Base-by-base conservation (phyloP, 1,284 basidiomycete species). In the Fomitopsis schrenkii region DNA sequence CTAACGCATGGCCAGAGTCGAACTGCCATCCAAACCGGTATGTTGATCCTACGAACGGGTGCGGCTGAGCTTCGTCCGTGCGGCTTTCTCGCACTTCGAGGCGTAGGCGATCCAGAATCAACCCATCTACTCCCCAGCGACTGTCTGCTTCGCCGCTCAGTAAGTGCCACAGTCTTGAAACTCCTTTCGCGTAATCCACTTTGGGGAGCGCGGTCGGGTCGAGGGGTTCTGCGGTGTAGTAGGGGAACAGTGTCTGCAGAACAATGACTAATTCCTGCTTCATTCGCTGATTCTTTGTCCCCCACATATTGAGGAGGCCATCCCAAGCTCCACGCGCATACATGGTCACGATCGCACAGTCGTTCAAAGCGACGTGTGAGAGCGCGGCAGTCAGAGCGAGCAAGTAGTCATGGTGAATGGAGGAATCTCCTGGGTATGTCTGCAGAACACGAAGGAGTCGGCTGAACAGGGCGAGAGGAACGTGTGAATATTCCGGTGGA, bases 21-120 rank as follows among this genome's bases (percentile, higher is more conserved):
- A 98, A 94, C 64, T 85, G 83, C 76, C 81, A 84, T 3, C 92
- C 93, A 48, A 87, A 81, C 46, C 83, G 77, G 70, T 94, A 92
- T 1, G 88, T 90, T 22, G 71, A 76, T 0, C 84, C 81, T 26
- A 81, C 73, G 65, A 93, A 92, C 17, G 86, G 77, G 12, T 70
- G 66, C 42, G 70, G 61, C 14, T 67, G 64, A 12, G 55, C 44
- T n/a, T 68, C 67, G 35, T 62, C 62, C 5, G 65, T 62, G 8
- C 63, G 63, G 46, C 55, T 44, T 52, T 66, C 64, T 17, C 67
- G 64, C 9, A 84, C 52, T 63, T 86, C 80, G 9, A 94, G 71
- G 38, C 86, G 78, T 53, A 94, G 69, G 3, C 80, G 78, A 58
- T 92, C 87, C 30, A 95, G 70, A 10, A 84, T 83, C 6, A 97